Evolutionary conservation across 2,329 filamentous ascomycete species (phyloP), one percentile per base, ranked within the genome.

Genomic region (Pseudogymnoascus pannorum): DNA sequence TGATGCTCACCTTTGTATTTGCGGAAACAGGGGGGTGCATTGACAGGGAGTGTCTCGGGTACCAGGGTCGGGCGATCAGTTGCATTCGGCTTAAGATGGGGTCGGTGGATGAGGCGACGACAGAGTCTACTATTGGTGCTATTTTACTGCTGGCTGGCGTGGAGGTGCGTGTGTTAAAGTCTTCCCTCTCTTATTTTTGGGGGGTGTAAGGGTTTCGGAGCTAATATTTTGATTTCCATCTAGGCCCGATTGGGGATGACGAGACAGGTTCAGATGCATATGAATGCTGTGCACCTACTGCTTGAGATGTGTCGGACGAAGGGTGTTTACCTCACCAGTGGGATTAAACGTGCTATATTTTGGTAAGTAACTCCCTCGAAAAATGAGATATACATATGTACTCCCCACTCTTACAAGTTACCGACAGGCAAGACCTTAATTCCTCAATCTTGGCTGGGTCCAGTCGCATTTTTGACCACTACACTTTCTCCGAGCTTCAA

Each of bases 291-390:
- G 3, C 67, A 68, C 8, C 66, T 68, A 24, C 65, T 78, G 1
- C 72, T 78, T 8, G 58, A 68, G 2, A 44, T 73, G 0, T 75
- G 74, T 61, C 65, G 65, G 60, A 67, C 54, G 5, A 36, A 67
- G 2, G 68, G 71, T 1, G 58, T 75, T 0, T 62, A 66, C 61
- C 61, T 79, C 0, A 76, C 67, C 1, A 70, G 67, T 8, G 73
- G 73, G 0, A 78, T 79, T 4, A 78, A 78, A 63, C 74, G 76
- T 1, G 76, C 76, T 0, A 76, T 78, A 29, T 78, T 78, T 62
- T 78, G 76, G 76, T 77, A 59, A 66, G 71, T 1, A 18, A 35
- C 1, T 6, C 62, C 48, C 4, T 5, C 38, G n/a, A n/a, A n/a
- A n/a, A n/a, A n/a, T n/a, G n/a, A n/a, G n/a, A n/a, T n/a, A n/a